Base-by-base conservation (phyloP, 75 land plant genomes). In the Selaginella moellendorffii region DNA sequence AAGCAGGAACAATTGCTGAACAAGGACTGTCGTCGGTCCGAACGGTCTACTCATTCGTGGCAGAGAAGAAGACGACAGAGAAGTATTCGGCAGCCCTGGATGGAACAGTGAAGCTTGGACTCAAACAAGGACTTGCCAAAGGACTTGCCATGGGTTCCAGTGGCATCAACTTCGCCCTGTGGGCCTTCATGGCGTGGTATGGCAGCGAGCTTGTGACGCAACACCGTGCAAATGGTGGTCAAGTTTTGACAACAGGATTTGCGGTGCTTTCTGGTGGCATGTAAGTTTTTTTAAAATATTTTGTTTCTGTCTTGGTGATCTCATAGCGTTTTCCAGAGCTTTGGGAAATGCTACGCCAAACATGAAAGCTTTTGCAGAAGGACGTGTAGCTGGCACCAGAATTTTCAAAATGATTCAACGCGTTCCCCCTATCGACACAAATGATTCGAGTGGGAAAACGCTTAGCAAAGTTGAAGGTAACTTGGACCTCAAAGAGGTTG, bases 351-450 rank as follows among this genome's bases (percentile, higher is more conserved):
- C 75, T 26, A 29, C 42, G 19, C 68, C 75, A 1, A 52, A 72
- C 23, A 52, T 64, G 28, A 75, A 42, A 54, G 24, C 52, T 19
- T 65, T 75, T 26, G 20, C 53, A 0, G 77, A 75, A 26, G 75
- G 69, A 26, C 29, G 69, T 22, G 62, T 28, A 1, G 77, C 78
- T 29, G 78, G 51, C 19, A 29, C 25, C 30, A 53, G 63, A 0
- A 76, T 76, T 27, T 66, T 76, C 26, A 64, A 66, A 58, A 67
- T 76, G 52, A 76, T 76, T 31, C 24, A 66, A 0, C 65, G 70
- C 1, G 69, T 61, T 1, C 78, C 78, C 12, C 29, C 59, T 21
- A 71, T 76, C 26, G 78, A 67, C 31, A 62, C 61, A 0, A 53
- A 67, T 52, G 65, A 76, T 27, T 18, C 29, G 27, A 26, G 21